phyloP scores from a whole-genome alignment of 2,329 filamentous ascomycete species.

The Claviceps purpurea region DNA sequence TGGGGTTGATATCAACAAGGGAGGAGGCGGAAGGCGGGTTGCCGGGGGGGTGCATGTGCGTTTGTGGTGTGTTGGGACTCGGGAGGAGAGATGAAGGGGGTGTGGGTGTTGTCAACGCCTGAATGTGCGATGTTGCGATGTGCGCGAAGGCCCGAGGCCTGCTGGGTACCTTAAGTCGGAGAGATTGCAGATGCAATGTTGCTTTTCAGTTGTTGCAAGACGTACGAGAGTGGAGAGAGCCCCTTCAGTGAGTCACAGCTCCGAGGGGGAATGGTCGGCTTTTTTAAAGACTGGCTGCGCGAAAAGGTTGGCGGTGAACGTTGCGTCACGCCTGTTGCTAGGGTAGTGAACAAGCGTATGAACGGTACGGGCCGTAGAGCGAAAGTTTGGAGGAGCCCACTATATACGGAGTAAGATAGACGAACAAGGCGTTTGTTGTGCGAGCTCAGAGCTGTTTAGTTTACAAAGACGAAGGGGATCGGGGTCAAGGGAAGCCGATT shows the following conservation, averaged over 20 bases:
- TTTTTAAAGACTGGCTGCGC: background rate
- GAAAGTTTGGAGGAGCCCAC: background rate
- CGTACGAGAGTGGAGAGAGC: background rate
- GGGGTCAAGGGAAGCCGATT: background rate
- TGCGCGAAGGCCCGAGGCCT: background rate
- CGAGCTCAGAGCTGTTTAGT: background rate
- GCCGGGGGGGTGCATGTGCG: background rate
- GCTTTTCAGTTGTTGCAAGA: background rate
- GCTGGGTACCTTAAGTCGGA: background rate
- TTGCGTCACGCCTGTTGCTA: background rate
- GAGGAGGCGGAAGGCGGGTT: background rate
- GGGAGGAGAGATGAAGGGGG: background rate
- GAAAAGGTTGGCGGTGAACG: background rate
- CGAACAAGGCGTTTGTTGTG: background rate
- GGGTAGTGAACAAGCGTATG: background rate
- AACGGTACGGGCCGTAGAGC: conserved; percentile 2
- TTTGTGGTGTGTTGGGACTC: background rate
- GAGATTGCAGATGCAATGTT: background rate
- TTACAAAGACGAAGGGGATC: background rate
- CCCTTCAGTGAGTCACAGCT: background rate
- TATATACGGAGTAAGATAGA: background rate
- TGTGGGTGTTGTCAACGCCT: conserved; percentile 14
- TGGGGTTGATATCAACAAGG: background rate
- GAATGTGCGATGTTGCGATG: background rate
- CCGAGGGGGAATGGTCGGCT: background rate